phyloP scores from a whole-genome alignment of 164 flowering plant genomes.

The Stephania yunnanensis region DNA sequence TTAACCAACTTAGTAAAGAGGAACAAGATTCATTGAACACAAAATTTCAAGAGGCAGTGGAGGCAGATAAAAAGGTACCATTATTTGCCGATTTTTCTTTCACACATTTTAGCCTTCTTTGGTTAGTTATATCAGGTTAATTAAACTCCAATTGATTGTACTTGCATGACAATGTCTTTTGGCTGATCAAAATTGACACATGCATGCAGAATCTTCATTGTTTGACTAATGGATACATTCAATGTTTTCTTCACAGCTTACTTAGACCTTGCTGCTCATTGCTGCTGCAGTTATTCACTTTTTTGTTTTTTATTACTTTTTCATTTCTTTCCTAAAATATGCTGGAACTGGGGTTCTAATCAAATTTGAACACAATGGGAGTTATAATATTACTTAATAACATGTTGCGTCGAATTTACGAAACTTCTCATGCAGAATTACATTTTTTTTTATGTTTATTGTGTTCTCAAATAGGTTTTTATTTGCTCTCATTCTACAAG shows the following conservation, averaged over 20 bases:
- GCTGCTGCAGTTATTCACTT: no score
- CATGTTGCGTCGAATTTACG: not conserved
- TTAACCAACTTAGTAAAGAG: slow-evolving; percentile 77
- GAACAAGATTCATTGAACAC: slow-evolving; percentile 70
- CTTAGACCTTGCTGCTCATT: not conserved
- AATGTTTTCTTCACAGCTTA: not conserved
- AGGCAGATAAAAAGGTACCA: slow-evolving; percentile 71
- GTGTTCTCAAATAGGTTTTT: not conserved
- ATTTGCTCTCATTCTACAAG: not conserved
- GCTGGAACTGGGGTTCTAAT: not conserved
- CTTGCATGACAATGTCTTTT: not conserved
- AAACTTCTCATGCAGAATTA: not conserved
- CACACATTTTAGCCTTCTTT: not conserved
- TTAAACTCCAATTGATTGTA: not conserved
- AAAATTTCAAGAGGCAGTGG: slow-evolving; percentile 76
- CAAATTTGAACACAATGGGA: no score
- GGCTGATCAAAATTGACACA: not conserved
- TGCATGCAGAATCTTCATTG: not conserved
- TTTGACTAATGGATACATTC: no score
- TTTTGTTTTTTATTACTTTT: not conserved
- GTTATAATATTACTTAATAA: not conserved
- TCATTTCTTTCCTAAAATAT: not conserved
- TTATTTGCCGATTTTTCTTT: not conserved
- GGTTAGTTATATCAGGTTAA: not conserved
- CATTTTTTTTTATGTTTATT: not conserved